Evolutionary conservation across 169 alveolate species (phyloP).

Genomic region (Pseudocohnilembus persalinus): DNA sequence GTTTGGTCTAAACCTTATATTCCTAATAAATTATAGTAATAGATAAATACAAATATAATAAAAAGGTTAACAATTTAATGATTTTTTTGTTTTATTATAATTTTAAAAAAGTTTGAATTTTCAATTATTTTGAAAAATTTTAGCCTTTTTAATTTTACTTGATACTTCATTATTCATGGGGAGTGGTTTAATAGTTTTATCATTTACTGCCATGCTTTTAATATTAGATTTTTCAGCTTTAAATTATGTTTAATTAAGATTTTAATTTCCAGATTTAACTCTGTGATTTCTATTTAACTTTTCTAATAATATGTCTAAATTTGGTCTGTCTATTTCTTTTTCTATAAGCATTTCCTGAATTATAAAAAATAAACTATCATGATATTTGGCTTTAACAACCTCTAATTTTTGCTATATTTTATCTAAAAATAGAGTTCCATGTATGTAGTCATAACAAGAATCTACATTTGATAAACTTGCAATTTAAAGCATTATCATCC

Average conservation of each 20-base stretch:
- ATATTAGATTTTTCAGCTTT: neutral
- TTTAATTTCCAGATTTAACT: neutral
- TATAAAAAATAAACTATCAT: conserved; percentile 15
- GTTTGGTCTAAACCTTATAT: neutral
- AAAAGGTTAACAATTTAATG: too few species aligned
- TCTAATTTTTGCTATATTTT: conserved; percentile 10
- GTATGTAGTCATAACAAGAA: conserved; percentile 9
- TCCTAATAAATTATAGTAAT: too few species aligned
- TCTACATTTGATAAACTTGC: conserved; percentile 3
- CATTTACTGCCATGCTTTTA: neutral
- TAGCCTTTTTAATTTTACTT: neutral
- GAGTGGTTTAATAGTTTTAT: neutral
- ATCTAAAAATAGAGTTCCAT: conserved; percentile 8
- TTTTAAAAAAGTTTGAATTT: neutral
- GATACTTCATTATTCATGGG: neutral
- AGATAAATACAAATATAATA: too few species aligned
- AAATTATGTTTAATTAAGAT: conserved; percentile 2
- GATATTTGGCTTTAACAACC: conserved; percentile 9
- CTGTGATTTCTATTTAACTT: conserved; percentile 8
- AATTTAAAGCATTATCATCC: conserved; percentile 10
- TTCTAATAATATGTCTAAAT: neutral
- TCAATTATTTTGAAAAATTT: too few species aligned
- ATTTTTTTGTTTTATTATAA: too few species aligned
- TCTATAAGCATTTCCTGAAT: conserved; percentile 1
- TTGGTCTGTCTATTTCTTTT: conserved; percentile 20